phyloP scores from a whole-genome alignment of 2,329 filamentous ascomycete genomes.

The Aspergillus sp. region DNA sequence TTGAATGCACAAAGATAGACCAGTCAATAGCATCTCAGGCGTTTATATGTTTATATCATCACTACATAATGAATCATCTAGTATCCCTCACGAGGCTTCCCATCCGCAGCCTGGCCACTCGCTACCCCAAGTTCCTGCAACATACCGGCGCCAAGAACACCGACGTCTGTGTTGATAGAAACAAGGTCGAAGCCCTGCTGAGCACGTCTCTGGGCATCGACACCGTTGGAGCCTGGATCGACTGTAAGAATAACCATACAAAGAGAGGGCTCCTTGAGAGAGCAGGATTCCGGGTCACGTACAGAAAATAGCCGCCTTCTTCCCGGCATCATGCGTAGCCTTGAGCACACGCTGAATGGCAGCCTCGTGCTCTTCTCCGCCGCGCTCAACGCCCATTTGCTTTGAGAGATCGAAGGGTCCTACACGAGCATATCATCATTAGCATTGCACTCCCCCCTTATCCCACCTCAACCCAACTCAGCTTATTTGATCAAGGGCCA shows the following conservation, averaged over 20 bases:
- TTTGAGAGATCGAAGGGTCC: constrained; percentile 45
- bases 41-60: too few relatives aligned
- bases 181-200: constrained; percentile 49
- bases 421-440: background rate
- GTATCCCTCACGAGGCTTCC: constrained; percentile 22
- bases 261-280: too few relatives aligned
- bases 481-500: background rate
- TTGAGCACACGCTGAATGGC: constrained; percentile 42
- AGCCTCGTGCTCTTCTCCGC: constrained; percentile 45
- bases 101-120: constrained; percentile 26
- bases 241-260: background rate
- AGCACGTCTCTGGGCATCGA: constrained; percentile 38
- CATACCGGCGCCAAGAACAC: constrained; percentile 40
- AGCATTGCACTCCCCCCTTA: too few relatives aligned
- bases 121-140: constrained; percentile 37
- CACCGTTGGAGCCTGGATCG: constrained; percentile 36
- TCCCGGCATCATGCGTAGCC: constrained; percentile 42
- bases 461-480: too few relatives aligned
- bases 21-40: too few relatives aligned
- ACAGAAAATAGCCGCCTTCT: constrained; percentile 50
- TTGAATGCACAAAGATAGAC: too few relatives aligned
- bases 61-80: background rate
- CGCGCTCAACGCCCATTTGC: constrained; percentile 42
- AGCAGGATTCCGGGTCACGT: constrained; percentile 17
- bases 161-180: constrained; percentile 45